Evolutionary conservation across 805 yeast genomes (phyloP).

Genomic region (Yarrowia divulgata): DNA sequence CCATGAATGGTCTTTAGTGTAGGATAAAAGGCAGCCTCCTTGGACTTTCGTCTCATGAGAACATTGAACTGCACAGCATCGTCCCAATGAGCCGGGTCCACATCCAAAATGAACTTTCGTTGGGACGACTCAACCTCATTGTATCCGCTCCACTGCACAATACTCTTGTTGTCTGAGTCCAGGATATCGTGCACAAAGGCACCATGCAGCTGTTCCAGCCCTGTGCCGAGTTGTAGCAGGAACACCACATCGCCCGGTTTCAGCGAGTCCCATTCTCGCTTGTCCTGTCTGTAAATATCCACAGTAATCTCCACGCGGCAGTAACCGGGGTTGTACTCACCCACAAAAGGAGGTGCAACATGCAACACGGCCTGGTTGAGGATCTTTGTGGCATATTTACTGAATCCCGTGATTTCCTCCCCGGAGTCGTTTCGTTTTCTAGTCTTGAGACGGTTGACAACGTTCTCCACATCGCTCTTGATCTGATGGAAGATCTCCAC

Average conservation of each 20-base stretch:
- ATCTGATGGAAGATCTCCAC: slow-evolving; percentile 45
- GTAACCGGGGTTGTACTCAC: slow-evolving; percentile 44
- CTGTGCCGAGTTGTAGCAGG: slow-evolving; percentile 44
- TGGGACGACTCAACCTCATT: slow-evolving; percentile 29
- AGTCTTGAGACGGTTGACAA: slow-evolving; percentile 43
- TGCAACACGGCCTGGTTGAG: slow-evolving; percentile 45
- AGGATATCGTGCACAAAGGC: slow-evolving; percentile 46
- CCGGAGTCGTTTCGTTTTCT: slow-evolving; percentile 19
- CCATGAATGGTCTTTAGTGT: slow-evolving; percentile 42
- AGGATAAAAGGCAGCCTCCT: slow-evolving; percentile 45
- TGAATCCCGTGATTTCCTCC: slow-evolving; percentile 29
- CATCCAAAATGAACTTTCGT: slow-evolving; percentile 44
- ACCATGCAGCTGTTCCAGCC: slow-evolving; percentile 44
- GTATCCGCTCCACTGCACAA: slow-evolving; percentile 26
- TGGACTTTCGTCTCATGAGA: slow-evolving; percentile 46
- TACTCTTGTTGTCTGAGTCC: slow-evolving; percentile 43
- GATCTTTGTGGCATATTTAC: slow-evolving; percentile 43
- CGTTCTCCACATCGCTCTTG: slow-evolving; percentile 44
- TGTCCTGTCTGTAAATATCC: slow-evolving; percentile 43
- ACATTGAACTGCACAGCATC: slow-evolving; percentile 41
- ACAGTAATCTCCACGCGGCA: slow-evolving; percentile 46
- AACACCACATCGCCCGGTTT: slow-evolving; percentile 46
- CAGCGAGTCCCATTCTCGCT: slow-evolving; percentile 48
- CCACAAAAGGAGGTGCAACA: slow-evolving; percentile 46
- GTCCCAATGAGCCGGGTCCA: slow-evolving; percentile 44